Conservation (phyloP, 768 basidiomycete genomes). For the Trametes punicea region DNA sequence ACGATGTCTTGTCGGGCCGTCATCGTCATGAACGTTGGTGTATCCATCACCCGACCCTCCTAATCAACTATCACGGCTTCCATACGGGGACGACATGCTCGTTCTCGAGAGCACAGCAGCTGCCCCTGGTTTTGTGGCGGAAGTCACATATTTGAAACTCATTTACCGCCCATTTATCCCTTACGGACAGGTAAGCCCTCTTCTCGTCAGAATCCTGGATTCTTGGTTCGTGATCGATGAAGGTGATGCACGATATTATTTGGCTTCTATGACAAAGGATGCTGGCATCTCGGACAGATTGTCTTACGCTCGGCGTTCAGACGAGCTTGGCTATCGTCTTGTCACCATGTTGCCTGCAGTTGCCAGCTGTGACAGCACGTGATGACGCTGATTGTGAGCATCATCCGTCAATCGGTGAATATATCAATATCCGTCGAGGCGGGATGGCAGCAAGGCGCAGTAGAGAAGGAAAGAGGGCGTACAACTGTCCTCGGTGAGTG, state of each 20-base stretch:
- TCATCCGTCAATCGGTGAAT: neutral
- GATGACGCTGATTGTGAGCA: neutral
- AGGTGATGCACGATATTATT: neutral
- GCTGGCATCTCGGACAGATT: neutral
- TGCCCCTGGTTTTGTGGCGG: constrained; percentile 5
- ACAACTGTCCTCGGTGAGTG: neutral
- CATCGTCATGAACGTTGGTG: neutral
- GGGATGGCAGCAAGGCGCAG: neutral
- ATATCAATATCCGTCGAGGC: neutral
- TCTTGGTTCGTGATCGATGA: neutral
- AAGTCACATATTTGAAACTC: too few relatives aligned
- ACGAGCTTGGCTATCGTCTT: neutral
- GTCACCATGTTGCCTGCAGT: neutral
- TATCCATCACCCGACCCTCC: neutral
- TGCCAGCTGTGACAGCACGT: neutral
- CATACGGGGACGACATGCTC: neutral
- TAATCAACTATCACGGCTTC: neutral
- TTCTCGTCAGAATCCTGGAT: neutral
- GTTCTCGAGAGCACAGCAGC: constrained; percentile 6
- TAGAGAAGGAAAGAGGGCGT: neutral
- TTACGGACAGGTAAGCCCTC: neutral
- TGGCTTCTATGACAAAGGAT: constrained; percentile 2
- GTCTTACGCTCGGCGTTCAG: neutral
- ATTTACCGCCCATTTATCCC: too few relatives aligned
- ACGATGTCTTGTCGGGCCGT: neutral